phyloP scores from a whole-genome alignment of 352 stramenopile species.

The Albugo laibachii region DNA sequence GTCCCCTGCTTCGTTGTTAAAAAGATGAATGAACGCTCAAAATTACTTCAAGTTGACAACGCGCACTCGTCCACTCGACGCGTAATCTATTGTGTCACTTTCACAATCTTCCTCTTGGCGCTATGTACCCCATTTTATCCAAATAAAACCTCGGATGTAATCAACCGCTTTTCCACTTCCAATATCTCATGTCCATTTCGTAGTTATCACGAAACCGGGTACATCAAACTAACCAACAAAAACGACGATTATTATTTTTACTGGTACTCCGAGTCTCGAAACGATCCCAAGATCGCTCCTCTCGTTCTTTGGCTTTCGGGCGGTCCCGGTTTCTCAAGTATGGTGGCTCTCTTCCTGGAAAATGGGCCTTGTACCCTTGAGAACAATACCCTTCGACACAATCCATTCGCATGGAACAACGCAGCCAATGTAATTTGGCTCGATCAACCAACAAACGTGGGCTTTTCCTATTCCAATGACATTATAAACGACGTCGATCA shows the following conservation, averaged over 20 bases:
- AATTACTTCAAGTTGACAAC: no score
- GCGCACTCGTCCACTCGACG: no score
- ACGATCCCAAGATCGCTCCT: conserved; percentile 17
- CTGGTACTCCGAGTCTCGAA: conserved; percentile 30
- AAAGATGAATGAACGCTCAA: no score
- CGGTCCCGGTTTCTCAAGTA: conserved; percentile 35
- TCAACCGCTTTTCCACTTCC: no score
- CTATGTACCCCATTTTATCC: no score
- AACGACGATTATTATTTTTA: conserved; percentile 51
- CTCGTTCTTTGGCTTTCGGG: conserved; percentile 48
- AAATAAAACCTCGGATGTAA: no score
- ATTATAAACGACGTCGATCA: conserved; percentile 16
- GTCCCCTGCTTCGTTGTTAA: no score
- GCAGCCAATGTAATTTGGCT: conserved; percentile 52
- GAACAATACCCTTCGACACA: conserved; percentile 20
- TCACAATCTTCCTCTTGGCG: no score
- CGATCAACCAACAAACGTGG: conserved; percentile 35
- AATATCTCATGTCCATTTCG: no score
- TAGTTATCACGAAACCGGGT: conserved; percentile 13
- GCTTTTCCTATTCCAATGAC: conserved; percentile 25
- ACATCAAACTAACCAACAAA: conserved; percentile 31
- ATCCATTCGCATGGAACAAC: conserved; percentile 39
- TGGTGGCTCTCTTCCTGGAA: conserved; percentile 36
- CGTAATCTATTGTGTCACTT: no score
- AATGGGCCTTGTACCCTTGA: conserved; percentile 42